These are phyloP conservation scores for Haematococcus sp. DNA, from an alignment of 139 green algal genomes.

Conservation along the genomic window DNA sequence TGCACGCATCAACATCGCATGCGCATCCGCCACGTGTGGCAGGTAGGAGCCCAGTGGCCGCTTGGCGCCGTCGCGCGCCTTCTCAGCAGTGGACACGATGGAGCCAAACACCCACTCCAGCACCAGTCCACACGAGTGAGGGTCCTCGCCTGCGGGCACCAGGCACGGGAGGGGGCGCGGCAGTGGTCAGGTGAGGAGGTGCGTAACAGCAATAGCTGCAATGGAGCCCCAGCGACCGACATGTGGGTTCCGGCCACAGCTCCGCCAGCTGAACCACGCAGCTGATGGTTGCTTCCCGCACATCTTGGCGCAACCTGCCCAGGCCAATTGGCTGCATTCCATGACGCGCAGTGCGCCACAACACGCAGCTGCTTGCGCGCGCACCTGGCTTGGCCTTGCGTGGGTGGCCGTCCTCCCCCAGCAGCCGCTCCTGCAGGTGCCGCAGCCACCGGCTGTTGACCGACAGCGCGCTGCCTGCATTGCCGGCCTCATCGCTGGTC, in stretches of 20 bases:
- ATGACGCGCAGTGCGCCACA: too few relatives aligned
- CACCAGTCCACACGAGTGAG: slow-evolving; percentile 63
- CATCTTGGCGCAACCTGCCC: too few relatives aligned
- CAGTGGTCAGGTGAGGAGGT: not conserved
- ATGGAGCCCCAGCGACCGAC: too few relatives aligned
- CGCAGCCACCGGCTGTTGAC: slow-evolving; percentile 80
- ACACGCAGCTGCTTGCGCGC: too few relatives aligned
- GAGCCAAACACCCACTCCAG: slow-evolving; percentile 89
- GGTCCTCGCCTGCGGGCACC: slow-evolving; percentile 49
- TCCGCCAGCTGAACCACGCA: too few relatives aligned
- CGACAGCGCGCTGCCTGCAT: slow-evolving; percentile 34
- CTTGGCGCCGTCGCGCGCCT: slow-evolving; percentile 77
- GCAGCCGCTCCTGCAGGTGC: slow-evolving; percentile 72
- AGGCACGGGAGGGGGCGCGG: not conserved
- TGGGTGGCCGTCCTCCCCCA: slow-evolving; percentile 81
- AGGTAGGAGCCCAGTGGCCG: slow-evolving; percentile 43
- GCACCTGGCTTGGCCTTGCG: slow-evolving; percentile 37
- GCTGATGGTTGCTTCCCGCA: too few relatives aligned
- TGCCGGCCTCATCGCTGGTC: not conserved
- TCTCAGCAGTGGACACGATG: slow-evolving; percentile 87
- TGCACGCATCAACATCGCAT: slow-evolving; percentile 34
- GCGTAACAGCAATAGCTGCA: too few relatives aligned
- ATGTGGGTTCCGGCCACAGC: too few relatives aligned
- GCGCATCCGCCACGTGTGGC: slow-evolving; percentile 35
- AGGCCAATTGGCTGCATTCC: too few relatives aligned